Base-by-base conservation (phyloP, 768 basidiomycete genomes). In the Phanerochaete sordida region DNA sequence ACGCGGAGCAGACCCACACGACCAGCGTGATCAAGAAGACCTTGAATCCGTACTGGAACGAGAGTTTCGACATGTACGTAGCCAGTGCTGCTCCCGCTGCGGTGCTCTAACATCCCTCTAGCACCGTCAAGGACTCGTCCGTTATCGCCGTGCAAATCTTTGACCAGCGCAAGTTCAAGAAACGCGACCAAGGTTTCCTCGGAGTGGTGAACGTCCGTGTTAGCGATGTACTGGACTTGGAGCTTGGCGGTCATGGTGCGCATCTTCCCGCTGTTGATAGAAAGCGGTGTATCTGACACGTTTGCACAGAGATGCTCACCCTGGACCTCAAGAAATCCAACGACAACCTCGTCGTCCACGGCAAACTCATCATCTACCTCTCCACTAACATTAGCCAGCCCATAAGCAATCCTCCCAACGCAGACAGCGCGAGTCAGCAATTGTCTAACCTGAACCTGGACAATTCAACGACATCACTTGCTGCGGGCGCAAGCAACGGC, bases 121-220 rank as follows among this genome's bases (percentile, higher is more conserved):
- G 95, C 66, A 91, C 84, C 54, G 96, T 97, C 71, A 96, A 95
- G 73, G 97, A 99, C 66, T 93, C 92, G n/a, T 98, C 95, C 19
- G 92, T 98, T 50, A 85, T 99, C 60, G 93, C 94, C 4, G 95
- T 98, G 1, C 97, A 99, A 76, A 97, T 98, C 68, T 98, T 98
- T 66, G 97, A 99, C 76, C 96, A 98, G 75, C 88, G 94, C 74
- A 99, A 99, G 76, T 98, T 98, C 80, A 99, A 99, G 81, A 84
- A 91, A 75, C 87, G 90, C 68, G 97, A 99, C 72, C 97, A 98
- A 72, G 97, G 97, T 1, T 99, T 99, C 75, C 79, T 99, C 56
- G 97, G 97, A 35, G 96, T 98, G 15, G 95, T 98, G 66, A 99
- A 99, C 72, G 83, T 98, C 64, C 84, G 89, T 65, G 93, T 98